Evolutionary conservation across 495 filamentous ascomycete genomes (phyloP), one percentile per base, ranked within the genome.

Genomic region (Hyaloscypha finlandica): DNA sequence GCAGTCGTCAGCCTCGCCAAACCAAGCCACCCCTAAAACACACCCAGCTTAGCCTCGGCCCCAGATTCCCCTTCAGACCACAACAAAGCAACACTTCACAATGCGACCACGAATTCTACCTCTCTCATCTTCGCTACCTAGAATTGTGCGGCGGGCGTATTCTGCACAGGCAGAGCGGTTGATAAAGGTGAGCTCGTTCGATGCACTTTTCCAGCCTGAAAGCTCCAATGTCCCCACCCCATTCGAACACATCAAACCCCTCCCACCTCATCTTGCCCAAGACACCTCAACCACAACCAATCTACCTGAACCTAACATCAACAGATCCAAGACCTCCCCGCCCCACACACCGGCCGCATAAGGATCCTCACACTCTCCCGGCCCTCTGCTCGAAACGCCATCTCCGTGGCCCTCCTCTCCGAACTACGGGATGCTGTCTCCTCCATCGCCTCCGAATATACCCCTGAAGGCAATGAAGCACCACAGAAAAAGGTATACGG

Each of bases 301-400:
- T 56, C 29, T 29, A 6, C 53, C 8, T 1, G 16, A 6, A 25
- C 8, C 53, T 56, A 56, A 56, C 53, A 31, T 6, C n/a, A 92
- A 33, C 86, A 98, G 73, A 87, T 87, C 65, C 82, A 87, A 63
- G 86, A 90, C 75, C 72, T 97, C 48, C 90, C 89, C 45, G 91
- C 95, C 0, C 90, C 95, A 0, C 87, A 90, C 70, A 85, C 86
- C 5, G 95, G 95, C 65, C 88, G 88, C 78, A 94, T 99, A 75
- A 89, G 91, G 53, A 84, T 98, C 67, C 85, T 99, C 61, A 89
- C 92, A 60, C 88, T 99, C 69, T 92, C 96, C 77, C 87, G 92
- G 14, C 95, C 93, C 3, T 73, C 83, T 1, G 90, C 92, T 48
- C 89, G 92, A 68, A 99, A 99, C 74, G 93, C 95, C 57, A 90